Conservation (phyloP, 2,329 filamentous ascomycete species). For the Clathrospora elynae region DNA sequence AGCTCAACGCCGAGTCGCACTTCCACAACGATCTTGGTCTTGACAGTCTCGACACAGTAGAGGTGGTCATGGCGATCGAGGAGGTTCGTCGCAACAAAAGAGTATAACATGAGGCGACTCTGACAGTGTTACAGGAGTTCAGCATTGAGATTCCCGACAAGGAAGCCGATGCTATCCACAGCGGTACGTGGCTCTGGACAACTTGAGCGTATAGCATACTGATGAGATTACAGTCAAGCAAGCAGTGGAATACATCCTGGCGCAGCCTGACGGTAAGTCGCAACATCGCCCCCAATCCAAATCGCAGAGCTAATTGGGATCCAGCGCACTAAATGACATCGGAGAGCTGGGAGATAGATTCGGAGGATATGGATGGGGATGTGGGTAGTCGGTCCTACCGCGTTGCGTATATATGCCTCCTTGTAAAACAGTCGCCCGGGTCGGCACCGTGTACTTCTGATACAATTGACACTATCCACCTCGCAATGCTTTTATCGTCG, state of each 20-base stretch:
- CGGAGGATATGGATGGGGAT: constrained; percentile 36
- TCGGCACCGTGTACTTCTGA: constrained; percentile 45
- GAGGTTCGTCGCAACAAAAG: constrained; percentile 65
- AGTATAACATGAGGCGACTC: constrained; percentile 8
- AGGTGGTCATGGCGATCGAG: constrained; percentile 99
- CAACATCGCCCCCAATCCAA: constrained; percentile 29
- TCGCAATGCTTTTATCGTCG: constrained; percentile 17
- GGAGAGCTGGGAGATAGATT: constrained; percentile 22
- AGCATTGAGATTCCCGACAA: constrained; percentile 98
- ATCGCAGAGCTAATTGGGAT: constrained; percentile 24
- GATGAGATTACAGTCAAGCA: constrained; percentile 72
- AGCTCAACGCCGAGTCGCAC: constrained; percentile 86
- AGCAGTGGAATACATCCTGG: constrained; percentile 91
- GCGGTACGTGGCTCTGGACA: constrained; percentile 66
- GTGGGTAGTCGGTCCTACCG: constrained; percentile 38
- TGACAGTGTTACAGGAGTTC: constrained; percentile 62
- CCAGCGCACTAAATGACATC: constrained; percentile 43
- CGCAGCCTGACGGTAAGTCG: constrained; percentile 83
- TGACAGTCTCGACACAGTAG: constrained; percentile 96
- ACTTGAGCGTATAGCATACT: constrained; percentile 28
- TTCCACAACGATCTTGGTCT: constrained; percentile 97
- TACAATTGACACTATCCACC: constrained; percentile 44
- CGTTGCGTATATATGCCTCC: constrained; percentile 46
- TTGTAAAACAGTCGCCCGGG: constrained; percentile 48
- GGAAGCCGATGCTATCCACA: constrained; percentile 92